phyloP scores from a whole-genome alignment of 2,329 filamentous ascomycete species.

The Ceratocystis smalleyi region DNA sequence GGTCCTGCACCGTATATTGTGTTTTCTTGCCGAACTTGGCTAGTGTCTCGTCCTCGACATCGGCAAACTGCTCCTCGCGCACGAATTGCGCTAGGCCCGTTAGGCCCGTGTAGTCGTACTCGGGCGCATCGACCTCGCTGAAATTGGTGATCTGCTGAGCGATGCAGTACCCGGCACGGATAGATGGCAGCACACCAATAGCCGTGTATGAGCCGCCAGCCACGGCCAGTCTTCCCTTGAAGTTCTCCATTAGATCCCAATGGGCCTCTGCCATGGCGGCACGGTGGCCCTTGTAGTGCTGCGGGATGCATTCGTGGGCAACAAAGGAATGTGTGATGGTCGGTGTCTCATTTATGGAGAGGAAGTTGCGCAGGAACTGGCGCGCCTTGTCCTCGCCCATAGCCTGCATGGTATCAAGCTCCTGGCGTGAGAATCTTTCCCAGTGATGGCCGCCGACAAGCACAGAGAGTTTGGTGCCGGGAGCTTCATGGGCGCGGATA shows the following conservation, averaged over 20 bases:
- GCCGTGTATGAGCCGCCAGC: conserved; percentile 39
- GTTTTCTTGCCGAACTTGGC: conserved; percentile 7
- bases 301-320: conserved; percentile 65
- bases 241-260: conserved; percentile 38
- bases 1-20: neutral
- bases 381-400: conserved; percentile 54
- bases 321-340: conserved; percentile 43
- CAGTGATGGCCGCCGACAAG: conserved; percentile 94
- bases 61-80: conserved; percentile 20
- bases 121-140: conserved; percentile 9
- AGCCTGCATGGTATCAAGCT: conserved; percentile 51
- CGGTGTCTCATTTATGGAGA: conserved; percentile 32
- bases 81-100: conserved; percentile 12
- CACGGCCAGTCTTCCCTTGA: conserved; percentile 49
- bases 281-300: conserved; percentile 70
- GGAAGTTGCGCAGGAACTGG: conserved; percentile 51
- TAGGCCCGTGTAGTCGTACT: conserved; percentile 25
- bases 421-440: conserved; percentile 43
- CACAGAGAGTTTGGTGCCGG: conserved; percentile 75
- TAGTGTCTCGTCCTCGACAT: neutral
- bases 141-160: conserved; percentile 26
- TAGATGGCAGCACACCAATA: conserved; percentile 36
- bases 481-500: conserved; percentile 24
- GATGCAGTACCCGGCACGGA: conserved; percentile 36
- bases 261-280: conserved; percentile 43